phyloP scores from a whole-genome alignment of 2,329 filamentous ascomycete genomes.

The Aspergillus sp. region DNA sequence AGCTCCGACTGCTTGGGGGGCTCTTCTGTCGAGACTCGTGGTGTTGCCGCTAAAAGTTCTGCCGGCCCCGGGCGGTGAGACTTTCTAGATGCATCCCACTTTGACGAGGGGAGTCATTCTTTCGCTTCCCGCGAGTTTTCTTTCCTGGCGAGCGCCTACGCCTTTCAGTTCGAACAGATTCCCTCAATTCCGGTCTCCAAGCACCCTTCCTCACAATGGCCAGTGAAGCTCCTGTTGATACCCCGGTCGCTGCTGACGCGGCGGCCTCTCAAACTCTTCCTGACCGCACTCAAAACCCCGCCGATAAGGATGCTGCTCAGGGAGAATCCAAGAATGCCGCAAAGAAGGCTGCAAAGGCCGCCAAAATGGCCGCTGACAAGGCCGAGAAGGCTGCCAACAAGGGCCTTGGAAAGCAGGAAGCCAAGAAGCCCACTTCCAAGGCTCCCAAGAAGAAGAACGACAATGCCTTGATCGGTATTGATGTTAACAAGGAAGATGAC shows the following conservation, averaged over 20 bases:
- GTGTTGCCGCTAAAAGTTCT: slow-evolving; percentile 35
- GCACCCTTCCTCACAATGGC: slow-evolving; percentile 22
- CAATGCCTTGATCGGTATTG: slow-evolving; percentile 75
- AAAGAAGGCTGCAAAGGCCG: slow-evolving; percentile 20
- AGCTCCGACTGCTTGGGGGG: slow-evolving; percentile 23
- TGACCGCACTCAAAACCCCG: slow-evolving; percentile 36
- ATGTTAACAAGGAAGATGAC: slow-evolving; percentile 76
- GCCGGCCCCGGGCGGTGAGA: slow-evolving; percentile 36
- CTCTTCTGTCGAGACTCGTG: slow-evolving; percentile 8
- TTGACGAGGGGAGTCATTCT: slow-evolving; percentile 20
- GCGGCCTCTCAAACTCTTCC: slow-evolving; percentile 30
- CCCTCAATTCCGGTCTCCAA: slow-evolving; percentile 4
- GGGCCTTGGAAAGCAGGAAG: slow-evolving; percentile 39
- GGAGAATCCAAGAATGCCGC: slow-evolving; percentile 27
- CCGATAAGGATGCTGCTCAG: slow-evolving; percentile 27
- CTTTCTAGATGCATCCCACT: slow-evolving; percentile 34
- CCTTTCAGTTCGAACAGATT: not conserved
- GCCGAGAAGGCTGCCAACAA: slow-evolving; percentile 44
- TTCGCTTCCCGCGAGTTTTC: not conserved
- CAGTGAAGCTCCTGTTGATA: slow-evolving; percentile 25
- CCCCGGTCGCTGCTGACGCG: slow-evolving; percentile 17
- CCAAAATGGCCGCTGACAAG: slow-evolving; percentile 38
- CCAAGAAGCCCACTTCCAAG: slow-evolving; percentile 41
- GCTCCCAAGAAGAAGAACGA: slow-evolving; percentile 53
- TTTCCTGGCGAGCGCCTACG: not conserved